These are phyloP conservation scores for Talaromyces islandicus DNA, from an alignment of 2,329 filamentous ascomycete species.

Conservation along the genomic window DNA sequence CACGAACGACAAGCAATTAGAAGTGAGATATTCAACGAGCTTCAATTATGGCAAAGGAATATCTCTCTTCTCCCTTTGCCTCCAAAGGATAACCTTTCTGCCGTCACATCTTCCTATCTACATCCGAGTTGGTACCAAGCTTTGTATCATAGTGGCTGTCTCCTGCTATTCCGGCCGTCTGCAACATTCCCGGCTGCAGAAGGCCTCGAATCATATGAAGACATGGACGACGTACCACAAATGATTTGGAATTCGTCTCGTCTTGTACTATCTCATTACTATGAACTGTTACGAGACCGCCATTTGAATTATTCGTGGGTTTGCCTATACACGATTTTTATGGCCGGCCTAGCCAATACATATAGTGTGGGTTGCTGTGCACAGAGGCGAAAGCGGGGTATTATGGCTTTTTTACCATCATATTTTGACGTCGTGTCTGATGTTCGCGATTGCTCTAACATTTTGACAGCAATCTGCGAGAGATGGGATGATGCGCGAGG, in stretches of 20 bases:
- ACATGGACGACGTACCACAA: conserved; percentile 7
- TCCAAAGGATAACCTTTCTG: neutral
- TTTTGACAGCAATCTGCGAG: conserved; percentile 16
- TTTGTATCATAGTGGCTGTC: conserved; percentile 6
- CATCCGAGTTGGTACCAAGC: conserved; percentile 9
- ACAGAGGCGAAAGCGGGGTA: conserved; percentile 1
- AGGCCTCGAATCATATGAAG: neutral
- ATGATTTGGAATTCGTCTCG: conserved; percentile 6
- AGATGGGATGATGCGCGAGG: conserved; percentile 14
- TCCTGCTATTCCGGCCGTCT: conserved; percentile 5
- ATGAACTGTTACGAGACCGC: conserved; percentile 10
- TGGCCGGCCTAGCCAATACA: conserved; percentile 14
- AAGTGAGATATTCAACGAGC: conserved; percentile 2
- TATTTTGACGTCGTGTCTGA: conserved; percentile 11
- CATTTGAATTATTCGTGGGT: conserved; percentile 17
- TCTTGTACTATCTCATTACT: conserved; percentile 5
- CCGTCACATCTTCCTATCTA: neutral
- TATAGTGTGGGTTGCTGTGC: conserved; percentile 14
- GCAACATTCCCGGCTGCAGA: conserved; percentile 5
- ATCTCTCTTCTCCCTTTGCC: neutral
- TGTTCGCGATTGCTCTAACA: conserved; percentile 15
- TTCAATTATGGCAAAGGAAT: neutral
- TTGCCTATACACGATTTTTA: conserved; percentile 16
- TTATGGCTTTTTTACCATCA: conserved; percentile 7
- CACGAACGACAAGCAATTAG: conserved; percentile 1